phyloP scores from a whole-genome alignment of 805 yeast genomes.

The Scheffersomyces lignosus region DNA sequence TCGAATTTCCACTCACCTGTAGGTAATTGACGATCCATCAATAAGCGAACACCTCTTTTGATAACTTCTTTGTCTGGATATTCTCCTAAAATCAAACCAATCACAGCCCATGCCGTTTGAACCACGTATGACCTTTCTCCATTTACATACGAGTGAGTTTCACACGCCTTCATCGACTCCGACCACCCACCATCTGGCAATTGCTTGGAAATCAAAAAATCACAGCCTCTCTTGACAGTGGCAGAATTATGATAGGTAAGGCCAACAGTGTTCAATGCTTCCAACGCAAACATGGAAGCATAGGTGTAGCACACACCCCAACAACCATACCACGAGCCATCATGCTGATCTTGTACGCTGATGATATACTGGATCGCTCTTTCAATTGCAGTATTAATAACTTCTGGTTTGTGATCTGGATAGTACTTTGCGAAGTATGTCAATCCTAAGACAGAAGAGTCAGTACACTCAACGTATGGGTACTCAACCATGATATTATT shows the following conservation, averaged over 20 bases:
- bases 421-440: conserved; percentile 70
- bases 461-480: conserved; percentile 98
- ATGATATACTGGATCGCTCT: conserved; percentile 75
- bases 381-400: conserved; percentile 67
- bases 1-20: conserved; percentile 88
- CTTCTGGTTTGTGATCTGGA: conserved; percentile 61
- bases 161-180: conserved; percentile 89
- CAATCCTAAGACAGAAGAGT: conserved; percentile 87
- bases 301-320: conserved; percentile 98
- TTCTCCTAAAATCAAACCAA: conserved; percentile 75
- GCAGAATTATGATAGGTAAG: conserved; percentile 60
- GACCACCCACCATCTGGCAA: conserved; percentile 96
- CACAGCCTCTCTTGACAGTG: conserved; percentile 75
- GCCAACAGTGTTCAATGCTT: conserved; percentile 77
- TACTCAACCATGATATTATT: conserved; percentile 98
- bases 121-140: conserved; percentile 67
- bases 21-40: conserved; percentile 63
- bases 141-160: conserved; percentile 72
- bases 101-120: conserved; percentile 91
- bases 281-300: conserved; percentile 97
- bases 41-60: conserved; percentile 57
- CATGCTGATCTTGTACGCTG: conserved; percentile 57
- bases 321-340: conserved; percentile 97
- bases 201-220: conserved; percentile 75
- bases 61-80: conserved; percentile 73